Conservation (phyloP, 768 basidiomycete species). For the Cystofilobasidium macerans region DNA sequence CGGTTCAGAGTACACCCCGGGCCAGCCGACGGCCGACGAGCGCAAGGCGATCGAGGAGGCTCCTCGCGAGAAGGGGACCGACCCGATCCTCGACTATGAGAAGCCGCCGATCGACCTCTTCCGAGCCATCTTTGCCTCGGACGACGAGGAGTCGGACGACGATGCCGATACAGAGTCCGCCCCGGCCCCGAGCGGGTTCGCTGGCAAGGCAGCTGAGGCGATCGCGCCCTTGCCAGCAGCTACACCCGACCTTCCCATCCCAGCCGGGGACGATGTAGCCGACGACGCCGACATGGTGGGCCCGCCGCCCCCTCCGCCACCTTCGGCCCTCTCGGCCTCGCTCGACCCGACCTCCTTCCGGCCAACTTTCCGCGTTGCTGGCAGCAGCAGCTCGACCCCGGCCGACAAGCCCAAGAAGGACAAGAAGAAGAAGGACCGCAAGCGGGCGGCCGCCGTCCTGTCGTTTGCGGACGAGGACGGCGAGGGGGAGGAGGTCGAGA, state of each 20-base stretch:
- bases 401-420: constrained; percentile 42
- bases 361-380: constrained; percentile 63
- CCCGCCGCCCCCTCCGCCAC: constrained; percentile 31
- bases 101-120: constrained; percentile 85
- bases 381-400: constrained; percentile 27
- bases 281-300: constrained; percentile 42
- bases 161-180: background rate
- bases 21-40: background rate
- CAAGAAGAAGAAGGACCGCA: constrained; percentile 44
- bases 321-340: constrained; percentile 20
- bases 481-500: constrained; percentile 46
- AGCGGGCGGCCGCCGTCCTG: constrained; percentile 47
- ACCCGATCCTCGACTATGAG: constrained; percentile 52
- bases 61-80: background rate
- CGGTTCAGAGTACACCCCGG: background rate
- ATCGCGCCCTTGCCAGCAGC: constrained; percentile 35
- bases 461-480: constrained; percentile 61
- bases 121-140: constrained; percentile 71
- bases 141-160: constrained; percentile 17
- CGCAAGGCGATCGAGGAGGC: background rate
- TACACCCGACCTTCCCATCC: constrained; percentile 43
- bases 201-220: constrained; percentile 46
- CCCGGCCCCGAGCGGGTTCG: constrained; percentile 59
- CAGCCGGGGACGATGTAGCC: constrained; percentile 42
- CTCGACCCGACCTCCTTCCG: constrained; percentile 55